Evolutionary conservation across 2,329 filamentous ascomycete species (phyloP).

Genomic region (Sphaerostilbella broomeana): DNA sequence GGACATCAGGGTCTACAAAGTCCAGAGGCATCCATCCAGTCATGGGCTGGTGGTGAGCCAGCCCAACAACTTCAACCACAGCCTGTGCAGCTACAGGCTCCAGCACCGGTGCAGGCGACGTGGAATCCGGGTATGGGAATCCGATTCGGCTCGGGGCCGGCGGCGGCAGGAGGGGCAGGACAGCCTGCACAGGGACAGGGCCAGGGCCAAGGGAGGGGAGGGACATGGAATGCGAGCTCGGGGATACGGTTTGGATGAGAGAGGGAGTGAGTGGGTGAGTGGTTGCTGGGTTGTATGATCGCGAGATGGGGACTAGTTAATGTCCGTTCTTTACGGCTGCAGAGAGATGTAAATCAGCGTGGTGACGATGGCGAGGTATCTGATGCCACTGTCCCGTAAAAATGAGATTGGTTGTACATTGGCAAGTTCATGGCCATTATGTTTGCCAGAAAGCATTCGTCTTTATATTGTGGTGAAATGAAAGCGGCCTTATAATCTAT

Average conservation of each 20-base stretch:
- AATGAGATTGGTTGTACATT: no score
- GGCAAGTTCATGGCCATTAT: no score
- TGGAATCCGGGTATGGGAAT: conserved; percentile 82
- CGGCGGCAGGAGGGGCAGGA: conserved; percentile 19
- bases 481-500: no score
- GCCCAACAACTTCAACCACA: conserved; percentile 44
- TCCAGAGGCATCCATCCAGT: conserved; percentile 49
- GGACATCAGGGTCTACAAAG: conserved; percentile 22
- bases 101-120: conserved; percentile 25
- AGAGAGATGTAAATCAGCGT: no score
- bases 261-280: no score
- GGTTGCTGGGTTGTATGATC: no score
- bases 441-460: no score
- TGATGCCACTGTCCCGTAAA: no score
- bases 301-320: no score
- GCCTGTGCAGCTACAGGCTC: conserved; percentile 40
- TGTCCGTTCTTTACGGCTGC: no score
- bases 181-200: conserved; percentile 15
- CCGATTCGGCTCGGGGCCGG: conserved; percentile 56
- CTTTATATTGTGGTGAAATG: no score
- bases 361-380: no score
- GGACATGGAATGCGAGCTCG: conserved; percentile 53
- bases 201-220: conserved; percentile 15
- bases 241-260: conserved; percentile 50
- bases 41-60: conserved; percentile 49